Evolutionary conservation across 805 yeast genomes (phyloP).

Genomic region (Starmerella potacharoeniae): DNA sequence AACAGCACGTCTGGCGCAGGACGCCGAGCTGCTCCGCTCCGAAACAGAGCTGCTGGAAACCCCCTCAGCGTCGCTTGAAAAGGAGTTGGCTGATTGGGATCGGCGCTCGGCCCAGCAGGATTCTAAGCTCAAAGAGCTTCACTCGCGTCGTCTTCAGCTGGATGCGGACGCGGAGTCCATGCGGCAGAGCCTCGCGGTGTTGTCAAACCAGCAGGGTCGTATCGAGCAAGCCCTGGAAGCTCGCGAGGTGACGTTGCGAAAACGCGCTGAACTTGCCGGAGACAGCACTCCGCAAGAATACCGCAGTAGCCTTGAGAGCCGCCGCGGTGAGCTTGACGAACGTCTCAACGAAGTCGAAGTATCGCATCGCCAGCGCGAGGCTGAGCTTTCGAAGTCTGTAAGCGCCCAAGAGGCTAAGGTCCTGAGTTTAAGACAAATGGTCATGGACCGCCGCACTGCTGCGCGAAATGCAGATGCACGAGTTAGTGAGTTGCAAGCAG

Average conservation of each 20-base stretch:
- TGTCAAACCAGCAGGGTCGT: constrained; percentile 15
- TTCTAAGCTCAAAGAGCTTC: constrained; percentile 20
- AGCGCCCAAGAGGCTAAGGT: constrained; percentile 23
- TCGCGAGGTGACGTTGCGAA: background rate
- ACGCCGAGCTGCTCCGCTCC: background rate
- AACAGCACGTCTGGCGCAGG: constrained; percentile 2
- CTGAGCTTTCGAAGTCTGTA: constrained; percentile 20
- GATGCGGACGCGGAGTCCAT: constrained; percentile 1
- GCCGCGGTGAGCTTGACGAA: background rate
- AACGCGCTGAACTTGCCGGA: background rate
- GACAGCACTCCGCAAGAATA: background rate
- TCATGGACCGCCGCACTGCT: constrained; percentile 4
- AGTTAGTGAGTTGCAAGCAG: background rate
- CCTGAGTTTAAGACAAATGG: constrained; percentile 21
- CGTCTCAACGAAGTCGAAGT: constrained; percentile 15
- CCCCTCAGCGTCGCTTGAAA: background rate
- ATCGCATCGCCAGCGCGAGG: constrained; percentile 27
- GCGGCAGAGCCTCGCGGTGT: constrained; percentile 1
- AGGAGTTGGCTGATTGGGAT: constrained; percentile 5
- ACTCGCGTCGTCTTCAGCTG: constrained; percentile 29
- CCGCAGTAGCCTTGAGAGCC: background rate
- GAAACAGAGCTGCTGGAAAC: constrained; percentile 26
- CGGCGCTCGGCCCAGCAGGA: background rate
- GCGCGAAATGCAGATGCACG: constrained; percentile 5
- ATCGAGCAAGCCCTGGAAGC: constrained; percentile 11